These are phyloP conservation scores for Nicotiana noctiflora DNA, from an alignment of 257 asterid genomes.

Conservation along the genomic window DNA sequence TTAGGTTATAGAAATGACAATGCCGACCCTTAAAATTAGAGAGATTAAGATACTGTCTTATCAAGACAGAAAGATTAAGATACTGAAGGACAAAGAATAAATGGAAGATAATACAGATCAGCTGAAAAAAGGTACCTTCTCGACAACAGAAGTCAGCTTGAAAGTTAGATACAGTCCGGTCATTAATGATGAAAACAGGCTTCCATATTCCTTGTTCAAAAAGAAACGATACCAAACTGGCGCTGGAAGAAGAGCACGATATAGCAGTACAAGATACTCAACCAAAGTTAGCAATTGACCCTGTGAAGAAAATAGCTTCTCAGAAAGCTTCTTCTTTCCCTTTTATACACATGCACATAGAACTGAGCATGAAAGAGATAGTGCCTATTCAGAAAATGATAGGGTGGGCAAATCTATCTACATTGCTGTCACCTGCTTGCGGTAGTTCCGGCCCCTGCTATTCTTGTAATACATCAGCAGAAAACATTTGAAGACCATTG, in stretches of 20 bases:
- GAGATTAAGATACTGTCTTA: not conserved
- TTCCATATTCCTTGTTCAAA: conserved; percentile 87
- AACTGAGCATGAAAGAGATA: not conserved
- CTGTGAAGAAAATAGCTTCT: conserved; percentile 24
- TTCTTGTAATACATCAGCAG: conserved; percentile 70
- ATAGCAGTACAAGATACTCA: conserved; percentile 68
- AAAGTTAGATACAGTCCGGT: conserved; percentile 85
- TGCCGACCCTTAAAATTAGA: not conserved
- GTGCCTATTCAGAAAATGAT: not conserved
- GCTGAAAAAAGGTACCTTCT: conserved; percentile 52
- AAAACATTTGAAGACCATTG: conserved; percentile 64
- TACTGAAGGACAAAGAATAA: not conserved
- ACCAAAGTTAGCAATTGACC: conserved; percentile 83
- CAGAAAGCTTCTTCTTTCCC: not conserved
- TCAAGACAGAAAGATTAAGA: not conserved
- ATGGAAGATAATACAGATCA: conserved; percentile 7
- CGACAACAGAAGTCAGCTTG: conserved; percentile 88
- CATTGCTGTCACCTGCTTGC: conserved; percentile 53
- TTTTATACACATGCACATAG: not conserved
- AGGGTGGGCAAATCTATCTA: not conserved
- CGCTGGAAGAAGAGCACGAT: conserved; percentile 83
- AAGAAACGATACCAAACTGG: conserved; percentile 97
- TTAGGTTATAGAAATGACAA: not conserved
- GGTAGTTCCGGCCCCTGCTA: conserved; percentile 64
- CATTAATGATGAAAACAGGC: conserved; percentile 78